Conservation (phyloP, 306 rosid genomes). For the Mucuna pruriens region DNA sequence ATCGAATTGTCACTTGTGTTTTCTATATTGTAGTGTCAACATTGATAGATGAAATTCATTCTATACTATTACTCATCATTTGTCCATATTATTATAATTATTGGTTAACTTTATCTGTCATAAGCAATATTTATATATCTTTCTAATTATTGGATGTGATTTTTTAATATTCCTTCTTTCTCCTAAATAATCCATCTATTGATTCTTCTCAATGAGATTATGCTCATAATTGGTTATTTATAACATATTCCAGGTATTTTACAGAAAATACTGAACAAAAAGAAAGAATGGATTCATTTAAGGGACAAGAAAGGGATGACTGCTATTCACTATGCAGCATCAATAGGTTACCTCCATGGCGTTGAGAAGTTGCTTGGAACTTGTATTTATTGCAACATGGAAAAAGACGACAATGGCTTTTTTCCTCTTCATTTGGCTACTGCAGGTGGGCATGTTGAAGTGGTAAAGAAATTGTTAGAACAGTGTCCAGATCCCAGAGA, state of each 20-base stretch:
- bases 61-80: neutral
- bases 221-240: neutral
- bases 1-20: neutral
- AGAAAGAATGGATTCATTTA: neutral
- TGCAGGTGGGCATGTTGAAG: neutral
- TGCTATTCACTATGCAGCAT: conserved; percentile 14
- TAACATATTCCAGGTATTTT: conserved; percentile 8
- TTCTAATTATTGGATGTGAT: neutral
- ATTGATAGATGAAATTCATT: neutral
- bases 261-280: neutral
- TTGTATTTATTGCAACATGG: neutral
- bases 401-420: neutral
- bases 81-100: neutral
- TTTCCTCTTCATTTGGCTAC: conserved; percentile 24
- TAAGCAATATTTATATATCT: neutral
- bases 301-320: neutral
- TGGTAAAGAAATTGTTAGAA: neutral
- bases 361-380: neutral
- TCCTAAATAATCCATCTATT: no score
- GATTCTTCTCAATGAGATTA: neutral
- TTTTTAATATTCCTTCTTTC: neutral
- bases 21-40: no score
- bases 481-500: neutral
- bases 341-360: neutral
- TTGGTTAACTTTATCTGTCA: no score